These are phyloP conservation scores for Deuterostichococcus epilithicus DNA, from an alignment of 139 green algal genomes.

Conservation along the genomic window DNA sequence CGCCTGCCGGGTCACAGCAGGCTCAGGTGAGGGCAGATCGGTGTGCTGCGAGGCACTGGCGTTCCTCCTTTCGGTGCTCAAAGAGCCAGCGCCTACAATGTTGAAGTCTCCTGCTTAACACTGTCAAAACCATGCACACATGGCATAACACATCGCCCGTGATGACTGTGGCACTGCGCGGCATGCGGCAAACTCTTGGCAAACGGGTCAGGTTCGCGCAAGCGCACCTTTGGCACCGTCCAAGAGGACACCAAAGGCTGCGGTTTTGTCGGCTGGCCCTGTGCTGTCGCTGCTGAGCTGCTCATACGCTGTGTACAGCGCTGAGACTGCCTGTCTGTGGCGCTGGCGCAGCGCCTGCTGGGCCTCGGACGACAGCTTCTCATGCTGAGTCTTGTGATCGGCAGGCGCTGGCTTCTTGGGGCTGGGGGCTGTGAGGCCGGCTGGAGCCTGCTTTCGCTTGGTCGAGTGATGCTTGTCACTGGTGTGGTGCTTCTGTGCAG, in stretches of 20 bases:
- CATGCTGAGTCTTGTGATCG: background rate
- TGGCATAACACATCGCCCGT: too few species aligned
- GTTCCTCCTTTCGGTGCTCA: too few species aligned
- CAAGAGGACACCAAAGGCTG: background rate
- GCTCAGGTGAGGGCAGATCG: too few species aligned
- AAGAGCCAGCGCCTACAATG: too few species aligned
- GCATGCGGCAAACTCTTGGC: too few species aligned
- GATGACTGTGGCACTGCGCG: too few species aligned
- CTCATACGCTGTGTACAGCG: background rate
- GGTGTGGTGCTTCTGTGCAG: background rate
- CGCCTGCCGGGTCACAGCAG: too few species aligned
- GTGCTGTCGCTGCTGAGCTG: background rate
- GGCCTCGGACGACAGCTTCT: background rate
- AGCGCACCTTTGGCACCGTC: background rate
- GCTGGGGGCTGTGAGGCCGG: background rate
- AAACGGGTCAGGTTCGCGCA: too few species aligned
- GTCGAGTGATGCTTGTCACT: background rate
- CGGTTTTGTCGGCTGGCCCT: background rate
- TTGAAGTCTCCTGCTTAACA: too few species aligned
- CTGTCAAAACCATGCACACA: too few species aligned
- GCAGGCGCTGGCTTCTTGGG: background rate
- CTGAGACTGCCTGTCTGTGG: background rate
- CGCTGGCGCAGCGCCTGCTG: background rate
- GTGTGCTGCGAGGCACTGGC: too few species aligned
- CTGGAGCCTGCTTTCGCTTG: background rate